Evolutionary conservation across 2,329 filamentous ascomycete species (phyloP).

Genomic region (Cladosporium sp.): DNA sequence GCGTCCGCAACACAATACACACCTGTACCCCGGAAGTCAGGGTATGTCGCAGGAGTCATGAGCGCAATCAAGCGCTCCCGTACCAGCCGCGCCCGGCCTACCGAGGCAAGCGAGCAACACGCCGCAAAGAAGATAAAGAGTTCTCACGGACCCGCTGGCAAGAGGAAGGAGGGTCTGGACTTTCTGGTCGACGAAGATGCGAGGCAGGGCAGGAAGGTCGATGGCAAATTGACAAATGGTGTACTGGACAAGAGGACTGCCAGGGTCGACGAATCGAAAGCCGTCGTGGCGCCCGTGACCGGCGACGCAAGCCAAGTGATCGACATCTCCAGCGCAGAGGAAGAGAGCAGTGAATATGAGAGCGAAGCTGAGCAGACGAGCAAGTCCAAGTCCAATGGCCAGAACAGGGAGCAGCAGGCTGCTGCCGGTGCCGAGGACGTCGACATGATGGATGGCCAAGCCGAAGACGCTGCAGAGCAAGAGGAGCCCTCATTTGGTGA

Average conservation of each 20-base stretch:
- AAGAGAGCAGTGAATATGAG: conserved; percentile 27
- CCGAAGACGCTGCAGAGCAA: conserved; percentile 29
- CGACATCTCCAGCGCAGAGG: conserved; percentile 45
- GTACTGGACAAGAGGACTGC: conserved; percentile 47
- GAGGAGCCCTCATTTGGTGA: conserved; percentile 76
- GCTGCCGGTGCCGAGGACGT: conserved; percentile 17
- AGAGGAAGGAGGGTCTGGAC: conserved; percentile 23
- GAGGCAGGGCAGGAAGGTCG: conserved; percentile 34
- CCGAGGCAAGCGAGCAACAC: conserved; percentile 18
- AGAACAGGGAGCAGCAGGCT: conserved; percentile 26
- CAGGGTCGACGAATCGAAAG: conserved; percentile 55
- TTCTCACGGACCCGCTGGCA: conserved; percentile 27
- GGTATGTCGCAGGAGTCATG: conserved; percentile 29
- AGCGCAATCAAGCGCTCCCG: conserved; percentile 32
- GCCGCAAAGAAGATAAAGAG: conserved; percentile 30
- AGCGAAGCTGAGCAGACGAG: conserved; percentile 17
- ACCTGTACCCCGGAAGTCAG: conserved; percentile 7
- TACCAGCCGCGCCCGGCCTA: conserved; percentile 24
- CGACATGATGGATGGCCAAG: conserved; percentile 28
- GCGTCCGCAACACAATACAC: conserved; percentile 5
- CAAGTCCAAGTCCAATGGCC: conserved; percentile 10
- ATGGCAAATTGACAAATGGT: conserved; percentile 50
- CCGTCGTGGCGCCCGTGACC: conserved; percentile 46
- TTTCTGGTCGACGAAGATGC: conserved; percentile 35
- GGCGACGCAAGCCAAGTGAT: conserved; percentile 41